These are phyloP conservation scores for Lindgomyces ingoldianus DNA, from an alignment of 495 filamentous ascomycete genomes.

Conservation along the genomic window DNA sequence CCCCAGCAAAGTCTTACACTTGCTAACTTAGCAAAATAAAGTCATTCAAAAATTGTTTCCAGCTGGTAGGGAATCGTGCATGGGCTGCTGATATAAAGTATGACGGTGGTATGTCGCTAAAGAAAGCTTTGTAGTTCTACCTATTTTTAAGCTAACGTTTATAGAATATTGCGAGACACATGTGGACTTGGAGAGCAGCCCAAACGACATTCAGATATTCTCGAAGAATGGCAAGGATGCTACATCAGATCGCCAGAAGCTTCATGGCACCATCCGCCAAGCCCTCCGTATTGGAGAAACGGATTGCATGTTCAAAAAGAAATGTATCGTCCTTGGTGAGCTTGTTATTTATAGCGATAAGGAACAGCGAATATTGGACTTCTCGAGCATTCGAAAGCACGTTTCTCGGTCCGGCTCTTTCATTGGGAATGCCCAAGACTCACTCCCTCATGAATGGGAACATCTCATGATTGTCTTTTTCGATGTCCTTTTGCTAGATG, in stretches of 20 bases:
- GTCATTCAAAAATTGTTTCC: constrained; percentile 71
- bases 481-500: constrained; percentile 72
- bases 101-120: constrained; percentile 56
- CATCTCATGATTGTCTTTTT: constrained; percentile 85
- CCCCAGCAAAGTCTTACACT: not conserved
- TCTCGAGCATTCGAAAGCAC: constrained; percentile 80
- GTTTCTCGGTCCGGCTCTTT: constrained; percentile 71
- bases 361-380: constrained; percentile 62
- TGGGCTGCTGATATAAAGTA: constrained; percentile 82
- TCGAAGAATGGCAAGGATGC: constrained; percentile 91
- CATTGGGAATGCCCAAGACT: constrained; percentile 68
- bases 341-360: constrained; percentile 73
- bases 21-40: not conserved
- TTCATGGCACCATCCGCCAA: constrained; percentile 58
- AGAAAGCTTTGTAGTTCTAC: not conserved
- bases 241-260: constrained; percentile 63
- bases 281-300: constrained; percentile 59
- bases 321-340: constrained; percentile 81
- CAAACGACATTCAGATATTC: constrained; percentile 71
- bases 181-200: constrained; percentile 62
- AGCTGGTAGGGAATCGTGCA: constrained; percentile 57
- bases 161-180: constrained; percentile 84
- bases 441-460: constrained; percentile 67
- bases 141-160: constrained; percentile 2
- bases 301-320: constrained; percentile 58